A percentile compares a stretch with the other conserved stretches of the same genome.
Evolutionary conservation across 2,329 filamentous ascomycete genomes (phyloP).

Genomic region (Hypoxylon sp.): DNA sequence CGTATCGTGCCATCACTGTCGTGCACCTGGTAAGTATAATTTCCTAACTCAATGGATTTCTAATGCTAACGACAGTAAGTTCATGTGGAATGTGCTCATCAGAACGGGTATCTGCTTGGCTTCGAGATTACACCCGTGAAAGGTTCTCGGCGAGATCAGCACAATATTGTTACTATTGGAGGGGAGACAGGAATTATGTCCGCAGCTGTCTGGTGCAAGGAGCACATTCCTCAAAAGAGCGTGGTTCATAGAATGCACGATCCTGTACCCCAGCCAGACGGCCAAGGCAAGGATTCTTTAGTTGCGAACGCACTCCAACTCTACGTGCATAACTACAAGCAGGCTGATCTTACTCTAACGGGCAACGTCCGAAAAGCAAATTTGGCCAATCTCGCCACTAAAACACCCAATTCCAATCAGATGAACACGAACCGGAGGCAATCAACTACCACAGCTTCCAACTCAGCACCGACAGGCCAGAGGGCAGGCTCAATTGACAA

Average conservation of each 20-base stretch:
- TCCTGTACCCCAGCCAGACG: slow-evolving; percentile 69
- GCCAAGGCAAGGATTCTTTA: slow-evolving; percentile 42
- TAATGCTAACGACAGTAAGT: slow-evolving; percentile 64
- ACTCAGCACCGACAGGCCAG: slow-evolving; percentile 44
- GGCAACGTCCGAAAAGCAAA: slow-evolving; percentile 95
- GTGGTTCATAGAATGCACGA: slow-evolving; percentile 86
- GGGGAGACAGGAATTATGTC: slow-evolving; percentile 86
- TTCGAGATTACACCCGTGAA: slow-evolving; percentile 95
- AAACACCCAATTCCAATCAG: slow-evolving; percentile 61
- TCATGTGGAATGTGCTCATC: slow-evolving; percentile 92
- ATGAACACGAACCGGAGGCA: slow-evolving; percentile 65
- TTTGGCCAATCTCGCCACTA: slow-evolving; percentile 76
- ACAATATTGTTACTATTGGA: slow-evolving; percentile 84
- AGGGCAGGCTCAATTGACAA: slow-evolving; percentile 50
- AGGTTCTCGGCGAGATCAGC: slow-evolving; percentile 84
- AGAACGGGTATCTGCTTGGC: slow-evolving; percentile 84
- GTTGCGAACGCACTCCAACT: slow-evolving; percentile 86
- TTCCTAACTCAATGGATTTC: slow-evolving; percentile 36
- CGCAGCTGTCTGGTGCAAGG: slow-evolving; percentile 92
- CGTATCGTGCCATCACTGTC: slow-evolving; percentile 84
- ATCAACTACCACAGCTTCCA: slow-evolving; percentile 65
- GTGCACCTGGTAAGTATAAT: slow-evolving; percentile 61
- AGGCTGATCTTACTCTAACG: slow-evolving; percentile 90
- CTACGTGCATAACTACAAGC: slow-evolving; percentile 91
- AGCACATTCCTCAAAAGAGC: slow-evolving; percentile 81